These are phyloP conservation scores for Triangularia verruculosa DNA, from an alignment of 2,329 filamentous ascomycete species.

Conservation along the genomic window DNA sequence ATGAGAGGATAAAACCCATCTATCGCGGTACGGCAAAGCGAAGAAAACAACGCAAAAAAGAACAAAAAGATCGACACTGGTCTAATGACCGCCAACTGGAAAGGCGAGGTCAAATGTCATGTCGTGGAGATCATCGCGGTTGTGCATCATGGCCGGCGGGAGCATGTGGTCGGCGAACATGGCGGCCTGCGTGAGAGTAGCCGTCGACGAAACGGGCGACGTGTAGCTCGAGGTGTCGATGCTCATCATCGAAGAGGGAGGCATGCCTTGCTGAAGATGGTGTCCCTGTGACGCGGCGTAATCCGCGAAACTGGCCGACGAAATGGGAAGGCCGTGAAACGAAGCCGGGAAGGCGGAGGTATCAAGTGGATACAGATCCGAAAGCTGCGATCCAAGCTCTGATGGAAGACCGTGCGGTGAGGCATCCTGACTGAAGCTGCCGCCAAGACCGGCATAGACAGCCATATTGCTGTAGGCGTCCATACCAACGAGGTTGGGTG, in stretches of 20 bases:
- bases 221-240: conserved; percentile 25
- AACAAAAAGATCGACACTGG: conserved; percentile 1
- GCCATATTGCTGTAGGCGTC: conserved; percentile 18
- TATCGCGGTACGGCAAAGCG: background rate
- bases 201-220: conserved; percentile 28
- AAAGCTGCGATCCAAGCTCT: conserved; percentile 15
- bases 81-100: conserved; percentile 9
- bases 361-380: conserved; percentile 18
- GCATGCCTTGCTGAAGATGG: conserved; percentile 17
- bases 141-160: conserved; percentile 1
- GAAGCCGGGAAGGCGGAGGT: conserved; percentile 14
- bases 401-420: conserved; percentile 11
- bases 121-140: conserved; percentile 18
- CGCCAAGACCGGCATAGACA: conserved; percentile 20
- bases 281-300: conserved; percentile 12
- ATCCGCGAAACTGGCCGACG: conserved; percentile 28
- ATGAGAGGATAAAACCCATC: background rate
- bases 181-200: conserved; percentile 27
- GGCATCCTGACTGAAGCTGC: conserved; percentile 20
- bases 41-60: background rate
- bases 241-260: conserved; percentile 15
- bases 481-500: conserved; percentile 1
- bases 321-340: conserved; percentile 25
- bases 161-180: conserved; percentile 17
- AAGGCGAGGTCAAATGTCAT: conserved; percentile 23